Percentiles rank a stretch among this genome's conserved stretches.
Conservation (phyloP, 1,284 basidiomycete species). For the Sanguinoderma infundibulare region DNA sequence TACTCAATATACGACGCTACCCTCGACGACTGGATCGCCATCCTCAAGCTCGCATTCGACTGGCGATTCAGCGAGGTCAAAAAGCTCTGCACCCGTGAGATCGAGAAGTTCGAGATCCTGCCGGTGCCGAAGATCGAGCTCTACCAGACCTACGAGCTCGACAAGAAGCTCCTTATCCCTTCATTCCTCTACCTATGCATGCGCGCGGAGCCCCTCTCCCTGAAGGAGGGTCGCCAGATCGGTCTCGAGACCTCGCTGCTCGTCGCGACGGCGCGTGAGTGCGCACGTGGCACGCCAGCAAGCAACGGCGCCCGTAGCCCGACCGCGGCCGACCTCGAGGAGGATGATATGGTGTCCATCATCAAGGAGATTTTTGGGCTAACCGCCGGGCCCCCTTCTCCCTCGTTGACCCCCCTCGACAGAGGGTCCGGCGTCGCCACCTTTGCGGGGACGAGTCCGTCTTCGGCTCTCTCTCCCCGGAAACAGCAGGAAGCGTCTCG, state of each 20-base stretch:
- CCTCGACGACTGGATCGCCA: constrained; percentile 59
- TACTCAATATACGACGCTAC: constrained; percentile 61
- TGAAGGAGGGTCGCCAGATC: constrained; percentile 59
- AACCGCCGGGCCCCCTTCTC: constrained; percentile 29
- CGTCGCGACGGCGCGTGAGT: constrained; percentile 63
- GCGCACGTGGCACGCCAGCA: constrained; percentile 45
- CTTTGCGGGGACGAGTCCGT: constrained; percentile 20
- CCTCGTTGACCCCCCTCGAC: constrained; percentile 34
- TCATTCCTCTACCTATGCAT: constrained; percentile 60
- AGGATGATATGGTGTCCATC: constrained; percentile 40
- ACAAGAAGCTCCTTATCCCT: constrained; percentile 55
- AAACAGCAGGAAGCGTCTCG: constrained; percentile 8
- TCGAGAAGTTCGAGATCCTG: constrained; percentile 60
- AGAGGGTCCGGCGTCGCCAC: constrained; percentile 24
- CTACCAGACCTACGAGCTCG: constrained; percentile 57
- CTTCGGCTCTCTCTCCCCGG: constrained; percentile 12
- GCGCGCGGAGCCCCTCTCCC: constrained; percentile 56
- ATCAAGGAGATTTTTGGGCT: constrained; percentile 40
- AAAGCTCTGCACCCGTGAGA: constrained; percentile 59
- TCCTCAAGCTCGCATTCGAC: constrained; percentile 58
- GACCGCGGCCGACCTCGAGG: constrained; percentile 42
- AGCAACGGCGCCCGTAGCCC: constrained; percentile 43
- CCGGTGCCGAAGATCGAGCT: constrained; percentile 65
- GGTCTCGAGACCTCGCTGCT: constrained; percentile 63
- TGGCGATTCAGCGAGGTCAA: constrained; percentile 69